Conservation (phyloP, 768 basidiomycete species). For the Grammothele lineata region DNA sequence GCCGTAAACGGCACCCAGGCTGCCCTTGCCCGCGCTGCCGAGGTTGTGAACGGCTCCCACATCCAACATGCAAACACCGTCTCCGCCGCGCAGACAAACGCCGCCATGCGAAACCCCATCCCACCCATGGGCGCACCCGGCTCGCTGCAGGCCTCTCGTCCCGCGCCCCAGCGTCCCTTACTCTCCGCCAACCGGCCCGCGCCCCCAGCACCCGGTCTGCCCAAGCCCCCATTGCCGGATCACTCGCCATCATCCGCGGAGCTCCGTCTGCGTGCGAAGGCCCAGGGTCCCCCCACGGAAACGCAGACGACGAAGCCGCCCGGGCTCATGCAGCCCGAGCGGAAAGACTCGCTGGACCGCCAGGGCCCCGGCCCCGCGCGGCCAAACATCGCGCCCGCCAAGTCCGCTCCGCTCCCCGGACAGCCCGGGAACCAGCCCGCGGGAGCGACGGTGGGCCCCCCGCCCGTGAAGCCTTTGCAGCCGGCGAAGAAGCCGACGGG, state of each 20-base stretch:
- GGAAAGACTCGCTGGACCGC: conserved; percentile 46
- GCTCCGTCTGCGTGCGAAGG: conserved; percentile 59
- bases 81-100: conserved; percentile 29
- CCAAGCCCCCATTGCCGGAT: conserved; percentile 36
- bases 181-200: conserved; percentile 52
- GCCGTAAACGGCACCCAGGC: conserved; percentile 31
- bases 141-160: conserved; percentile 50
- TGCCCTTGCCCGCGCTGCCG: conserved; percentile 49
- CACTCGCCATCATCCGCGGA: conserved; percentile 62
- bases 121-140: conserved; percentile 28
- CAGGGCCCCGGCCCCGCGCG: conserved; percentile 24
- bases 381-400: conserved; percentile 41
- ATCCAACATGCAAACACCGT: conserved; percentile 40
- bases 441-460: conserved; percentile 46
- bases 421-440: conserved; percentile 44
- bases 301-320: conserved; percentile 29
- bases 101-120: conserved; percentile 25
- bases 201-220: conserved; percentile 39
- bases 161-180: conserved; percentile 67
- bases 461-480: conserved; percentile 72
- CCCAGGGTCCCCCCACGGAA: conserved; percentile 43
- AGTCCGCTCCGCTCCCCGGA: conserved; percentile 39
- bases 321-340: conserved; percentile 32
- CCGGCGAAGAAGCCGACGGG: conserved; percentile 54
- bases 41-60: conserved; percentile 55